phyloP scores from a whole-genome alignment of 2,329 filamentous ascomycete species.

The Zasmidium citrigriseum region DNA sequence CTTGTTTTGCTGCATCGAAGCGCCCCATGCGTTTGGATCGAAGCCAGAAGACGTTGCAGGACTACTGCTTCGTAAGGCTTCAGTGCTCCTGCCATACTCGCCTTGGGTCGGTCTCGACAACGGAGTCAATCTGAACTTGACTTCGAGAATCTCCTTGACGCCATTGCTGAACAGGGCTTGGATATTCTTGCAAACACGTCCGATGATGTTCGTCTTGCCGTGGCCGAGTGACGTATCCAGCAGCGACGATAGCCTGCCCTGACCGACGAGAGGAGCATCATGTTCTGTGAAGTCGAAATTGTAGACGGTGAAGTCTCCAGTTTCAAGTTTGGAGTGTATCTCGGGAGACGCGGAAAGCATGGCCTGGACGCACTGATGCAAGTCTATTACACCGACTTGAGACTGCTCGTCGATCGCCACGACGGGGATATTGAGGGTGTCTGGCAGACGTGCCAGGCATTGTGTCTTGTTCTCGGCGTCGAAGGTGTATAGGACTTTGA shows the following conservation, averaged over 20 bases:
- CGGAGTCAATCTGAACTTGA: constrained; percentile 82
- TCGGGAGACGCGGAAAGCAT: constrained; percentile 81
- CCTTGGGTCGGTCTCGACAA: constrained; percentile 66
- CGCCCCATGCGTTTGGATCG: constrained; percentile 76
- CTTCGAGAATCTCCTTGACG: constrained; percentile 84
- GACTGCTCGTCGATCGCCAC: constrained; percentile 76
- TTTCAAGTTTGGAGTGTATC: constrained; percentile 68
- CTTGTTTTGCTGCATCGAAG: constrained; percentile 69
- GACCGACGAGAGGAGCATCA: constrained; percentile 88
- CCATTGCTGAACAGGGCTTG: constrained; percentile 82
- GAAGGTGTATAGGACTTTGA: constrained; percentile 97
- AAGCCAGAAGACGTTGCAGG: constrained; percentile 60
- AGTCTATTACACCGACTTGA: constrained; percentile 83
- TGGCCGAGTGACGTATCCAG: constrained; percentile 64
- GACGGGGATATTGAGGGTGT: constrained; percentile 76
- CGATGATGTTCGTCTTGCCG: constrained; percentile 75
- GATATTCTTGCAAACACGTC: constrained; percentile 83
- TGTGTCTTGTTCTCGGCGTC: constrained; percentile 85
- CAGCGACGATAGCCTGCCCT: constrained; percentile 89
- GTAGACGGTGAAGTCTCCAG: constrained; percentile 89
- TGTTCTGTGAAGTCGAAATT: constrained; percentile 95
- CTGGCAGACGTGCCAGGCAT: constrained; percentile 83
- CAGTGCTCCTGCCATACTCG: constrained; percentile 63
- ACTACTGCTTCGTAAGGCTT: constrained; percentile 60
- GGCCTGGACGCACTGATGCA: constrained; percentile 83